phyloP scores from a whole-genome alignment of 2,329 filamentous ascomycete species.

The Fusarium globosum region DNA sequence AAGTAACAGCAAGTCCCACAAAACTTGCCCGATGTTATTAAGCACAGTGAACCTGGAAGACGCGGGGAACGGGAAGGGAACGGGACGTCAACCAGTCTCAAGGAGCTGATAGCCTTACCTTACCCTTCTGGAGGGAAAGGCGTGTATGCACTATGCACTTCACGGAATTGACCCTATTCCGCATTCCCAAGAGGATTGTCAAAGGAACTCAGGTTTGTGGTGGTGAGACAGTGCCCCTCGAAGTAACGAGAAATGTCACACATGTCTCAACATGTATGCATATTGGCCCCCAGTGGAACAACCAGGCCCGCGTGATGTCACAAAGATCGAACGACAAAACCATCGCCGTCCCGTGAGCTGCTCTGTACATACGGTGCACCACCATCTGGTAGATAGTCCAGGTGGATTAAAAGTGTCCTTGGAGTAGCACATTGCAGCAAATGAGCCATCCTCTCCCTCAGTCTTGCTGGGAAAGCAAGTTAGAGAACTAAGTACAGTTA shows the following conservation, averaged over 20 bases:
- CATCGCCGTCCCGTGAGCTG: constrained; percentile 3
- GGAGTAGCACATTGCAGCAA: neutral
- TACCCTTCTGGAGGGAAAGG: constrained; percentile 7
- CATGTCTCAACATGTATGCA: constrained; percentile 32
- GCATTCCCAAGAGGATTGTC: neutral
- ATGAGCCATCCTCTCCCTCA: constrained; percentile 9
- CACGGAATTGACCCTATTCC: neutral
- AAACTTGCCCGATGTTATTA: constrained; percentile 7
- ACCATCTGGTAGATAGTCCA: neutral
- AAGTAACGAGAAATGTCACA: constrained; percentile 17
- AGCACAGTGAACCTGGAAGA: constrained; percentile 12
- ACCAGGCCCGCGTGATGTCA: constrained; percentile 38
- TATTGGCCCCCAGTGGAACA: constrained; percentile 20
- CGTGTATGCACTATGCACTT: neutral
- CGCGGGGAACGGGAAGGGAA: constrained; percentile 28
- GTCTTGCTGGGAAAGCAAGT: constrained; percentile 1
- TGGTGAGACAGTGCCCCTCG: constrained; percentile 21
- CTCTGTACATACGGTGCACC: neutral
- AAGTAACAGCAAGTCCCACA: constrained; percentile 11
- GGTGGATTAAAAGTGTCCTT: neutral
- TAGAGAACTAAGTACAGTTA: neutral
- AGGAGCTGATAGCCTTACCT: constrained; percentile 25
- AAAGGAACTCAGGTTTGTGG: neutral
- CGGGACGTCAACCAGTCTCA: constrained; percentile 11
- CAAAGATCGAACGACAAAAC: constrained; percentile 39